Evolutionary conservation across 2,329 filamentous ascomycete genomes (phyloP), one percentile per base, ranked within the genome.

Genomic region (Epichloe uncinata): DNA sequence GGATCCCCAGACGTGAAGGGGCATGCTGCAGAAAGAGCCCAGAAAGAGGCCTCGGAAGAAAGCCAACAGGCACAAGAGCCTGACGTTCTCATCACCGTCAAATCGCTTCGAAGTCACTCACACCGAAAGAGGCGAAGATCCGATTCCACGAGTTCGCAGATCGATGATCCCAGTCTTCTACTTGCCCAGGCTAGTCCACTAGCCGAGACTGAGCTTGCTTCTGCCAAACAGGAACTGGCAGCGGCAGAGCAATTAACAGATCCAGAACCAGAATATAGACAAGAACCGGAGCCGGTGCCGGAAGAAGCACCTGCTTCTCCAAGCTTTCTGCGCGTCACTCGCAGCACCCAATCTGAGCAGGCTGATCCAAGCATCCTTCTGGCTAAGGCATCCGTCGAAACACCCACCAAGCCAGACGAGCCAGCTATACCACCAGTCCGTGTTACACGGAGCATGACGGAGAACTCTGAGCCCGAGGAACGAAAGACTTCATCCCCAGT

Each of bases 61-160:
- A n/a, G n/a, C 4, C 18, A 30, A 13, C 20, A 51, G 50, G 45
- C 16, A 26, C 53, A 53, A 41, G 53, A 54, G 47, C 49, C 54
- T 5, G 63, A 66, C 13, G 45, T 57, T n/a, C 48, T 55, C 37
- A 61, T 61, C 44, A 58, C 59, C 9, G 56, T 58, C 36, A 61
- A 62, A 46, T 60, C 62, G 15, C 55, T 64, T 26, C 63, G 64
- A 34, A 62, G 61, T 53, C 58, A 59, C 22, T 56, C 56, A 33
- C 61, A 60, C 36, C 53, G 53, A 42, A 56, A 53, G 49, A 57
- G 48, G 15, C 53, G 53, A 53, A 60, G 60, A 22, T 55, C 51
- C 18, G 61, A 59, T 15, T 52, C 53, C 4, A 51, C 47, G 51
- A 55, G 58, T 36, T 54, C 55, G 34, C 51, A 53, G 20, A 52